Percentiles rank a stretch among this genome's conserved stretches.
Conservation (phyloP, 2,329 filamentous ascomycete species). For the Fonsecaea erecta region DNA sequence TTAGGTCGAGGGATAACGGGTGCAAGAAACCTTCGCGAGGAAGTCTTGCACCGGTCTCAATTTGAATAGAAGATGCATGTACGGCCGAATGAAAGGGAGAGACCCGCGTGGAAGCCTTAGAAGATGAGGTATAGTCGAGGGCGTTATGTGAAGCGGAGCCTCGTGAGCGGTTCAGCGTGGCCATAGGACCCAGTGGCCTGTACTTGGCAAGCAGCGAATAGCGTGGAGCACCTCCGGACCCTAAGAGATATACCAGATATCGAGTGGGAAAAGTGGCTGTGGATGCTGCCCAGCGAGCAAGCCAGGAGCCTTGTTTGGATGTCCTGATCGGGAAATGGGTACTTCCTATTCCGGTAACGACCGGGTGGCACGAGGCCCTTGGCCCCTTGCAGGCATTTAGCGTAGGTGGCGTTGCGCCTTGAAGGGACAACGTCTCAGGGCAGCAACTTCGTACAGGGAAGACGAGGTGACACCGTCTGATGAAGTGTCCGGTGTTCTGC, state of each 20-base stretch:
- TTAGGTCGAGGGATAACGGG: background rate
- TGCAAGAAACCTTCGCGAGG: background rate
- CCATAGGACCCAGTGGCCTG: background rate
- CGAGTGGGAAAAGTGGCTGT: background rate
- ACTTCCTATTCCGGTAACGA: conserved; percentile 5
- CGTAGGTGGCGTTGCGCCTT: background rate
- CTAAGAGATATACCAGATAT: background rate
- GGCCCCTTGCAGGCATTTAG: background rate
- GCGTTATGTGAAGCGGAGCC: conserved; percentile 8
- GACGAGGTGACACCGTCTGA: too few relatives aligned
- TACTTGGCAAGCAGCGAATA: background rate
- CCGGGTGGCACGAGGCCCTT: background rate
- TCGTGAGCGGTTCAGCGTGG: conserved; percentile 2
- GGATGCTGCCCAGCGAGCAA: background rate
- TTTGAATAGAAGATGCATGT: background rate
- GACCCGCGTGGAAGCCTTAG: background rate
- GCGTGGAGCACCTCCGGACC: background rate
- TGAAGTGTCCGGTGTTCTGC: too few relatives aligned
- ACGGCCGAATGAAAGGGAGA: background rate
- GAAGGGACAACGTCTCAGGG: too few relatives aligned
- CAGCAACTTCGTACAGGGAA: too few relatives aligned
- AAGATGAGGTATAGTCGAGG: background rate
- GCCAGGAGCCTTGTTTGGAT: conserved; percentile 12
- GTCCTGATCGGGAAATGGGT: conserved; percentile 14
- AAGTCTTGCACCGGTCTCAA: background rate